Percentiles rank a stretch among this genome's conserved stretches.
Conservation (phyloP, 1,284 basidiomycete species). For the Entoloma clypeatum region DNA sequence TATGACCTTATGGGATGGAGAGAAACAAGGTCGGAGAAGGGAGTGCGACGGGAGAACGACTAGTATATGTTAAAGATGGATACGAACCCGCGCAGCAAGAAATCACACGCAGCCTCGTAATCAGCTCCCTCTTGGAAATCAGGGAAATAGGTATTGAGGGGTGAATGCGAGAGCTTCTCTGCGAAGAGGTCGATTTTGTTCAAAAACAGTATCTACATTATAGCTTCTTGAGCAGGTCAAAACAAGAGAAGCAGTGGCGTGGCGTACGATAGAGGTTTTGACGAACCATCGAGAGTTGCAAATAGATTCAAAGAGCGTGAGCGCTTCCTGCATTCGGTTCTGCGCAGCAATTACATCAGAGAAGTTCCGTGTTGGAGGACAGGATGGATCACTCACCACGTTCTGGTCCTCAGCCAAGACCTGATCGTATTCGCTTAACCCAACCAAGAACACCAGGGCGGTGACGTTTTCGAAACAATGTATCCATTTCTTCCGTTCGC, state of each 20-base stretch:
- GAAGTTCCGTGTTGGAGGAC: conserved; percentile 6
- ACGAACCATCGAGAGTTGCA: conserved; percentile 95
- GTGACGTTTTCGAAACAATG: conserved; percentile 98
- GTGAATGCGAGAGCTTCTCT: conserved; percentile 87
- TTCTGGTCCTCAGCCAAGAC: conserved; percentile 92
- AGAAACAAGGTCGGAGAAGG: no score
- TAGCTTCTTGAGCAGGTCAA: conserved; percentile 9
- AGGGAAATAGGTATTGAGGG: conserved; percentile 87
- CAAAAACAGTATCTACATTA: conserved; percentile 84
- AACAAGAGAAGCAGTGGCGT: neutral
- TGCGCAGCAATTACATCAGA: conserved; percentile 34
- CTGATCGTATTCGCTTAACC: conserved; percentile 92
- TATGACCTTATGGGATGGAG: no score
- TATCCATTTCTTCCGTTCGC: conserved; percentile 94
- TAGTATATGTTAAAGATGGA: no score
- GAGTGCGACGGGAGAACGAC: no score
- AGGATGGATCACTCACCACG: conserved; percentile 58
- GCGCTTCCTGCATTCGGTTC: conserved; percentile 97
- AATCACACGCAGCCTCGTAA: conserved; percentile 85
- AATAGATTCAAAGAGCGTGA: conserved; percentile 95
- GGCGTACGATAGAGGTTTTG: conserved; percentile 81
- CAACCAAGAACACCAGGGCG: conserved; percentile 90
- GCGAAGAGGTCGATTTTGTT: conserved; percentile 98
- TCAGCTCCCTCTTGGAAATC: conserved; percentile 78
- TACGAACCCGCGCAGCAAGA: conserved; percentile 72